Percentiles rank a stretch among this genome's conserved stretches.
Conservation (phyloP, 345 rosid species). For the Heritiera fomes region DNA sequence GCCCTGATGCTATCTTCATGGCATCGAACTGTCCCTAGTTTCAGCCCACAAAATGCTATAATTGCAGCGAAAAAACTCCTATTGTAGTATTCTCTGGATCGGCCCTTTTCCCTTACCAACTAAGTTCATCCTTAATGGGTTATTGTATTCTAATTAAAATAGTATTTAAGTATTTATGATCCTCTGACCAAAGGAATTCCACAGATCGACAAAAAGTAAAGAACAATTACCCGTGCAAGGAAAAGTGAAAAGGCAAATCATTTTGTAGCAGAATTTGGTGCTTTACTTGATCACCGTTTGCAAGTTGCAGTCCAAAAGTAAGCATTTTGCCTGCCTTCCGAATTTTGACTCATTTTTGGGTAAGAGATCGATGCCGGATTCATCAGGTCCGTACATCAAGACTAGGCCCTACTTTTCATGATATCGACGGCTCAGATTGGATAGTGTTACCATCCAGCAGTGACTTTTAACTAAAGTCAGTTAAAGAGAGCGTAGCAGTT, state of each 20-base stretch:
- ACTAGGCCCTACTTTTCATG: not conserved
- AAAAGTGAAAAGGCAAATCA: not conserved
- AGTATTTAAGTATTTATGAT: no score
- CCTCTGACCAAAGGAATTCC: no score
- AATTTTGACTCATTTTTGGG: not conserved
- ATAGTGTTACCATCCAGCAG: not conserved
- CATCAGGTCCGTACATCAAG: not conserved
- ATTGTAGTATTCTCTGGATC: no score
- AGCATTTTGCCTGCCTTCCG: not conserved
- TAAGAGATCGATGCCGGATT: not conserved
- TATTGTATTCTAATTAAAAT: no score
- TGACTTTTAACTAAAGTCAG: not conserved
- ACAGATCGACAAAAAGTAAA: no score
- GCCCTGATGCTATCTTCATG: not conserved
- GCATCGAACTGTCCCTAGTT: not conserved
- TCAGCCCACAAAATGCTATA: no score
- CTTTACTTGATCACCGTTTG: no score
- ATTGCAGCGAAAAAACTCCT: not conserved
- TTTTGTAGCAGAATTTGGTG: no score
- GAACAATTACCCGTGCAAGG: no score
- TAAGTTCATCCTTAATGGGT: no score
- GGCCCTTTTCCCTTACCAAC: no score
- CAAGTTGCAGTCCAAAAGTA: no score
- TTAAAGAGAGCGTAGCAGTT: not conserved
- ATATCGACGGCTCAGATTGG: constrained; percentile 10